A percentile compares a stretch with the other conserved stretches of the same genome.
Conservation (phyloP, 306 rosid species). For the Castanea sativa region DNA sequence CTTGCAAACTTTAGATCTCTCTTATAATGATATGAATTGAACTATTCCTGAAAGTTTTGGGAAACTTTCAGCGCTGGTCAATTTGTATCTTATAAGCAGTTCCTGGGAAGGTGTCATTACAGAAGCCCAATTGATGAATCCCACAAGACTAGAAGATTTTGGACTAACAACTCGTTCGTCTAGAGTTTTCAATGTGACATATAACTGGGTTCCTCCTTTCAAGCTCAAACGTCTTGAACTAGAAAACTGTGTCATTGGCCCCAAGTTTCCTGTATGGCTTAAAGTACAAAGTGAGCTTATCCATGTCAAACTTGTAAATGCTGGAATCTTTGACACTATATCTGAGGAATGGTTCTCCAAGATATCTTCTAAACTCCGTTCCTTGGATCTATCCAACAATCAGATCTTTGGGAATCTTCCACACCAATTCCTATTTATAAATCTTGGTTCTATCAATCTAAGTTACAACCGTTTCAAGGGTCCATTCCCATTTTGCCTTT, state of each 20-base stretch:
- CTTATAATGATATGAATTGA: background rate
- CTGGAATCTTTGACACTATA: background rate
- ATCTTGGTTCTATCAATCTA: background rate
- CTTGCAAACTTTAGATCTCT: background rate
- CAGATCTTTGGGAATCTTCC: background rate
- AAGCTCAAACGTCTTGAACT: background rate
- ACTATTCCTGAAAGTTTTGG: conserved; percentile 22
- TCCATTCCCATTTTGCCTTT: too few relatives aligned
- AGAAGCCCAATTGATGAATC: conserved; percentile 18
- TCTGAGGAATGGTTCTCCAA: background rate
- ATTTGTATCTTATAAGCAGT: accelerated
- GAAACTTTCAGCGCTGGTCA: background rate
- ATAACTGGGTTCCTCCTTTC: conserved; percentile 15
- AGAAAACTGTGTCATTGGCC: background rate
- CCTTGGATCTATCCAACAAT: background rate
- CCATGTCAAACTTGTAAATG: background rate
- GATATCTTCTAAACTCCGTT: background rate
- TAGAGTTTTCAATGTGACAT: conserved; percentile 1
- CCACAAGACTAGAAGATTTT: background rate
- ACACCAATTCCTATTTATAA: too few relatives aligned
- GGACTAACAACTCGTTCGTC: accelerated
- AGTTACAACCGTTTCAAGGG: too few relatives aligned
- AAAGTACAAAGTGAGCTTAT: background rate
- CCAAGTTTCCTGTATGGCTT: conserved; percentile 25
- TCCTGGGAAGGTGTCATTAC: background rate